phyloP scores from a whole-genome alignment of 2,329 filamentous ascomycete genomes.

The Fusarium humuli region DNA sequence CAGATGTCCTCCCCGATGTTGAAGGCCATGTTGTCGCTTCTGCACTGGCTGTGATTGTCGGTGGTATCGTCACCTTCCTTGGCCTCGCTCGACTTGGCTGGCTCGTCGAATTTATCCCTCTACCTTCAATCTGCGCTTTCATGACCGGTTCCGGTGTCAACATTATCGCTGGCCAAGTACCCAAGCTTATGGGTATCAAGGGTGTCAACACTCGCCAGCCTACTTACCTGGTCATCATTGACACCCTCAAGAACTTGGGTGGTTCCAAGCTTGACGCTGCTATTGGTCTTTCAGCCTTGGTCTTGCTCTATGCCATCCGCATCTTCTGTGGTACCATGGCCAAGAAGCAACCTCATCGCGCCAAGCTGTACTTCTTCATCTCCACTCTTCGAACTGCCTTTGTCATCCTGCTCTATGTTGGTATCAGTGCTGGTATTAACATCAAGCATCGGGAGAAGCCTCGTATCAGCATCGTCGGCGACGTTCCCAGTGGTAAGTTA shows the following conservation, averaged over 20 bases:
- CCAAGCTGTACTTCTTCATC: slow-evolving; percentile 81
- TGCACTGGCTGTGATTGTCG: slow-evolving; percentile 61
- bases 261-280: slow-evolving; percentile 74
- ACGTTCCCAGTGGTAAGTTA: slow-evolving; percentile 79
- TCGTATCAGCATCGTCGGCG: slow-evolving; percentile 72
- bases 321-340: slow-evolving; percentile 71
- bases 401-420: slow-evolving; percentile 82
- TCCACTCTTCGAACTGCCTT: slow-evolving; percentile 83
- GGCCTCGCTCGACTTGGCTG: slow-evolving; percentile 64
- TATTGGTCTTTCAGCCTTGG: slow-evolving; percentile 76
- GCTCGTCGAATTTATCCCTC: slow-evolving; percentile 66
- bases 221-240: slow-evolving; percentile 63
- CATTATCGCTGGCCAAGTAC: slow-evolving; percentile 63
- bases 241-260: slow-evolving; percentile 60
- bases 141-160: slow-evolving; percentile 66
- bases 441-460: slow-evolving; percentile 67
- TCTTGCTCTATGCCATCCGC: slow-evolving; percentile 76
- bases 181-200: slow-evolving; percentile 63
- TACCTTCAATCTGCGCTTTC: slow-evolving; percentile 65
- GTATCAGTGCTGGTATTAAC: slow-evolving; percentile 80
- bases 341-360: slow-evolving; percentile 72
- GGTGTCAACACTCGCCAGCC: slow-evolving; percentile 62
- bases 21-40: slow-evolving; percentile 59
- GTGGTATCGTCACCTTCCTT: slow-evolving; percentile 61
- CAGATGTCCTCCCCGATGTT: slow-evolving; percentile 54